These are phyloP conservation scores for Oligophagozyma castellii DNA, from an alignment of 1,139 yeast genomes.

Conservation along the genomic window DNA sequence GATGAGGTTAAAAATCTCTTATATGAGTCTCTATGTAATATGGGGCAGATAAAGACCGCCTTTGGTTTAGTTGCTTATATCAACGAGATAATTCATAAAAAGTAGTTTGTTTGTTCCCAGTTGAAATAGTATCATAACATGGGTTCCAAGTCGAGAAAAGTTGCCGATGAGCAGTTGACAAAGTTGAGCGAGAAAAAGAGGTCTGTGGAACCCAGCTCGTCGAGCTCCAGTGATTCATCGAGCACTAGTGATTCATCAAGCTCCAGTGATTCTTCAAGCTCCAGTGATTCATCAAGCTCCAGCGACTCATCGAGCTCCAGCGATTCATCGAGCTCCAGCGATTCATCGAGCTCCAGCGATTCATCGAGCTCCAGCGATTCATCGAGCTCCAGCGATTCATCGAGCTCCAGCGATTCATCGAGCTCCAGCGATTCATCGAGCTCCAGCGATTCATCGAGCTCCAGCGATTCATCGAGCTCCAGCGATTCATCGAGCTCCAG, in stretches of 20 bases:
- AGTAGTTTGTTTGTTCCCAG: too few species aligned
- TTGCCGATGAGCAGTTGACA: conserved; percentile 12
- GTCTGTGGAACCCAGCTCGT: too few species aligned
- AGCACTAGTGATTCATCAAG: conserved; percentile 5
- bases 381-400: conserved; percentile 6
- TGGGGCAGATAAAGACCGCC: too few species aligned
- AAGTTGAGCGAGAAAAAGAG: conserved; percentile 16
- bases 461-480: conserved; percentile 8
- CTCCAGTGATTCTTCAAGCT: conserved; percentile 10
- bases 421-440: conserved; percentile 11
- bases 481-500: conserved; percentile 7
- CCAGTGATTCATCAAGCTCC: conserved; percentile 5
- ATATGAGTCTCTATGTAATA: too few species aligned
- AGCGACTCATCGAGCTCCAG: conserved; percentile 5
- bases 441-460: conserved; percentile 6
- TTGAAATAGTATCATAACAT: conserved; percentile 4
- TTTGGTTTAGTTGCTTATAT: too few species aligned
- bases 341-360: conserved; percentile 6
- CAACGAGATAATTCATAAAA: too few species aligned
- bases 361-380: conserved; percentile 4
- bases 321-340: conserved; percentile 4
- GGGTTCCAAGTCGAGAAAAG: conserved; percentile 8
- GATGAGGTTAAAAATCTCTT: too few species aligned
- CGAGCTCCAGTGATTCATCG: conserved; percentile 2
- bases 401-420: conserved; percentile 7